phyloP scores from a whole-genome alignment of 306 rosid genomes.

The Fagus crenata region DNA sequence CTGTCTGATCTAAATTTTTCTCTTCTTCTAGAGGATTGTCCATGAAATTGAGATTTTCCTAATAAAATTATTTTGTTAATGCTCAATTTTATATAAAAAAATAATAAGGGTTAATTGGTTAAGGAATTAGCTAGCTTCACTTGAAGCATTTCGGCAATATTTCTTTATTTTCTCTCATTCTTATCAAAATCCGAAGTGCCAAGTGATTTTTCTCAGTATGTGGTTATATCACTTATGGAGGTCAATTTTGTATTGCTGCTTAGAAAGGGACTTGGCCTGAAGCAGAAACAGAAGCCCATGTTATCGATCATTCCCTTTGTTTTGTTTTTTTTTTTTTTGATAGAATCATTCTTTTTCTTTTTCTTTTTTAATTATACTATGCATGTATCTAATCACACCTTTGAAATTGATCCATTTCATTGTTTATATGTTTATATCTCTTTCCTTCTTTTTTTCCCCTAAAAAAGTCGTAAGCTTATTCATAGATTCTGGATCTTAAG shows the following conservation, averaged over 20 bases:
- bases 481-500: not conserved
- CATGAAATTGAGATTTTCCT: not conserved
- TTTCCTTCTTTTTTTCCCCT: not conserved
- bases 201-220: not conserved
- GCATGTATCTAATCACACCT: no score
- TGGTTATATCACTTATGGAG: not conserved
- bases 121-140: not conserved
- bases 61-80: no score
- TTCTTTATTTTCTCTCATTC: not conserved
- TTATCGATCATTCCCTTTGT: not conserved
- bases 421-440: no score
- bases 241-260: not conserved
- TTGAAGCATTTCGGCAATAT: not conserved
- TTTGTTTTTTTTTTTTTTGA: not conserved
- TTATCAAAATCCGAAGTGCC: not conserved
- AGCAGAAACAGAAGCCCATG: not conserved
- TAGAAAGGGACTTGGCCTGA: not conserved
- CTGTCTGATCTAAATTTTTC: slow-evolving; percentile 10
- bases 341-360: no score
- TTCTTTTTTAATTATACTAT: no score
- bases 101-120: not conserved
- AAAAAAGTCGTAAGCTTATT: not conserved
- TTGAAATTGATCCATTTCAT: no score
- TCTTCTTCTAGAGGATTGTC: slow-evolving; percentile 26
- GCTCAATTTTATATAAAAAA: no score